Percentiles rank a stretch among this genome's conserved stretches.
Evolutionary conservation across 306 rosid genomes (phyloP).

Genomic region (Malus sieversii): DNA sequence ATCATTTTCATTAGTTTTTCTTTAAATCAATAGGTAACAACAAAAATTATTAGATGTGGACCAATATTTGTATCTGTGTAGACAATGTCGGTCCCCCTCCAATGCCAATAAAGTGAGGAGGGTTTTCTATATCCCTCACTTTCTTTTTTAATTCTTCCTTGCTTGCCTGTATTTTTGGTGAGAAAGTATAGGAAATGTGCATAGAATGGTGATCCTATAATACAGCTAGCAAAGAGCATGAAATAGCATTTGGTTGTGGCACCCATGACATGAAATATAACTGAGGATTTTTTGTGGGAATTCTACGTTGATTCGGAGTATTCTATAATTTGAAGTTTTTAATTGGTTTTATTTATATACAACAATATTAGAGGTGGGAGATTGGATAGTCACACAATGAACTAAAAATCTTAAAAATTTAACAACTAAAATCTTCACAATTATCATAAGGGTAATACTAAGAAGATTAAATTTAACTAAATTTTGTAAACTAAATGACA

Average conservation of each 20-base stretch:
- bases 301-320: background rate
- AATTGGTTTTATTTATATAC: too few species aligned
- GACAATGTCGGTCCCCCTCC: background rate
- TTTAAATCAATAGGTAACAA: constrained; percentile 5
- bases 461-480: too few species aligned
- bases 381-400: too few species aligned
- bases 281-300: background rate
- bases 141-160: background rate
- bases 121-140: background rate
- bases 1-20: too few species aligned
- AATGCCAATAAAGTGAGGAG: background rate
- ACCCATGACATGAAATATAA: background rate
- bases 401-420: too few species aligned
- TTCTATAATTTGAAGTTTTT: background rate
- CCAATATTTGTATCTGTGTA: background rate
- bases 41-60: constrained; percentile 12
- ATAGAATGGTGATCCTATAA: background rate
- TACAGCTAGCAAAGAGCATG: background rate
- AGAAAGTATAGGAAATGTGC: background rate
- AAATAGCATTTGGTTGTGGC: background rate
- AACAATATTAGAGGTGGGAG: too few species aligned
- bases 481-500: too few species aligned
- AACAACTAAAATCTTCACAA: too few species aligned
- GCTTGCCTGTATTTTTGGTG: background rate
- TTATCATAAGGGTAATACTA: too few species aligned